Percentiles rank a stretch among this genome's conserved stretches.
Evolutionary conservation across 192 early-diverging fungal species (phyloP).

Genomic region (Backusella tarrabulga): DNA sequence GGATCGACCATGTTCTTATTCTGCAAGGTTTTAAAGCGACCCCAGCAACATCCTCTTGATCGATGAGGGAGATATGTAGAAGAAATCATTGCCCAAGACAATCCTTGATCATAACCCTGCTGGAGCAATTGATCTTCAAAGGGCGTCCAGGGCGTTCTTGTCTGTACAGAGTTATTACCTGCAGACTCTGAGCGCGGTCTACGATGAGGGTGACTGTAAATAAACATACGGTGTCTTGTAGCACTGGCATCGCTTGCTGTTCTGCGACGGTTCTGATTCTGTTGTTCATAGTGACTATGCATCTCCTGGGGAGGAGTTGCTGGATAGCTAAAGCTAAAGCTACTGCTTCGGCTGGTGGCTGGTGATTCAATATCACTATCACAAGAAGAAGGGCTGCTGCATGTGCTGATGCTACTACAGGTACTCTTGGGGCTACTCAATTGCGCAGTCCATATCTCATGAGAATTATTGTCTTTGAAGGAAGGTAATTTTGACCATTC

Average conservation of each 20-base stretch:
- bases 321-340: neutral
- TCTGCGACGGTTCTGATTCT: neutral
- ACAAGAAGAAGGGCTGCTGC: neutral
- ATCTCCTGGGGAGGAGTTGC: neutral
- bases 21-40: constrained; percentile 27
- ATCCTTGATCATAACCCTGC: constrained; percentile 29
- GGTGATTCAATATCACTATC: neutral
- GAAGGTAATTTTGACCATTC: neutral
- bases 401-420: constrained; percentile 15
- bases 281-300: neutral
- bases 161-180: constrained; percentile 9
- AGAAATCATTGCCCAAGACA: constrained; percentile 34
- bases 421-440: constrained; percentile 8
- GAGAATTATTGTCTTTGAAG: neutral
- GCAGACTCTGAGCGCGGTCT: neutral
- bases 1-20: constrained; percentile 16
- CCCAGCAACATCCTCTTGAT: constrained; percentile 32
- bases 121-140: constrained; percentile 27
- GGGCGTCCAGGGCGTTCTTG: constrained; percentile 25
- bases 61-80: constrained; percentile 28
- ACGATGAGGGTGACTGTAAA: constrained; percentile 14
- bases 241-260: constrained; percentile 2
- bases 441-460: neutral
- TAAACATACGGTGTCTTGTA: constrained; percentile 14
- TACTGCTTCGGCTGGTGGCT: neutral